Conservation (phyloP, 305 asterid species). For the Withania somnifera region DNA sequence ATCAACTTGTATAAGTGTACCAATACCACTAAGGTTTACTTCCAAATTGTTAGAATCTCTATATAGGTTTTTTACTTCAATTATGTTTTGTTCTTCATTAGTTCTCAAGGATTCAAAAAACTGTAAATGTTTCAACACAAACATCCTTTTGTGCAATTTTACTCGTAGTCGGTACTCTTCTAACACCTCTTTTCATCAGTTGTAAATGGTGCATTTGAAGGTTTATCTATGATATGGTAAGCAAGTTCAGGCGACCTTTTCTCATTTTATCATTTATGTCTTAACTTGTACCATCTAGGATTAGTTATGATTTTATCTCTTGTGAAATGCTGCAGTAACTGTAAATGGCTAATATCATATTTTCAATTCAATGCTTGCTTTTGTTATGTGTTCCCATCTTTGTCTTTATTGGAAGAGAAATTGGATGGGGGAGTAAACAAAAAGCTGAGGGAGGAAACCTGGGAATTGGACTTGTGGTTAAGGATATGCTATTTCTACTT, state of each 20-base stretch:
- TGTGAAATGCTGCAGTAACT: background rate
- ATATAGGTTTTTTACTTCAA: background rate
- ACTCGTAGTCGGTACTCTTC: background rate
- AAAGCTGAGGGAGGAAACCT: background rate
- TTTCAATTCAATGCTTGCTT: background rate
- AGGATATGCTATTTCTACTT: background rate
- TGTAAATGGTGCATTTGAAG: background rate
- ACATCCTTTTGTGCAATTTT: background rate
- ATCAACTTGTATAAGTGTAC: background rate
- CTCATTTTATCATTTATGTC: background rate
- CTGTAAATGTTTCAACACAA: background rate
- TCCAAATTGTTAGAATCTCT: background rate
- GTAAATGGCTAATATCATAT: background rate
- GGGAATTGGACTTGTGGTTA: background rate
- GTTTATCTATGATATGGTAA: background rate
- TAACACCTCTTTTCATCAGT: background rate
- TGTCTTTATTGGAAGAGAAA: background rate
- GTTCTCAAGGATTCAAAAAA: background rate
- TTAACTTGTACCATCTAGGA: background rate
- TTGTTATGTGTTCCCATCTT: background rate
- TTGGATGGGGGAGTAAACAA: background rate
- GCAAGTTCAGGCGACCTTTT: background rate
- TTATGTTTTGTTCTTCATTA: background rate
- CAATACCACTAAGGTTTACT: background rate
- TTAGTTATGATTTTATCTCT: background rate